Conservation (phyloP, 805 yeast genomes). For the Metschnikowia kunwiensis region DNA sequence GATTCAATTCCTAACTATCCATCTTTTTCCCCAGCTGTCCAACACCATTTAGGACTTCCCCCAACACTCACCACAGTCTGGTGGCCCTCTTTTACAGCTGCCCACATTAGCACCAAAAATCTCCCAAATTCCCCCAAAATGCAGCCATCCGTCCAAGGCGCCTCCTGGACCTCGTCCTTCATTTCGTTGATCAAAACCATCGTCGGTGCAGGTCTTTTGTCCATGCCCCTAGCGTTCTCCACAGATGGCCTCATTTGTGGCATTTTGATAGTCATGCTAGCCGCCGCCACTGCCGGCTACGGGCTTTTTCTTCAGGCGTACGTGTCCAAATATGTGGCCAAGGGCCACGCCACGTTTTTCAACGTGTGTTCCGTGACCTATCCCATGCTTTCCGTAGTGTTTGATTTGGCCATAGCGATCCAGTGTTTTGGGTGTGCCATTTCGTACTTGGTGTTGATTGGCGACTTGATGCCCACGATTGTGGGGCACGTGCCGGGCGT, state of each 20-base stretch:
- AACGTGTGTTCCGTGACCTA: slow-evolving; percentile 63
- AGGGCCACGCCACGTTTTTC: slow-evolving; percentile 68
- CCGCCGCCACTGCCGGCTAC: slow-evolving; percentile 63
- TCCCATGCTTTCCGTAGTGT: slow-evolving; percentile 61
- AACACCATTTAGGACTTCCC: background rate
- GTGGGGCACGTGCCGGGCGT: slow-evolving; percentile 25
- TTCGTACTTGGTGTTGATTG: slow-evolving; percentile 67
- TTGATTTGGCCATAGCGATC: slow-evolving; percentile 69
- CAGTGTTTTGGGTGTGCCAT: slow-evolving; percentile 80
- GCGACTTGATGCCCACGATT: slow-evolving; percentile 71
- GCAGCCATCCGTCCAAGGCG: slow-evolving; percentile 24
- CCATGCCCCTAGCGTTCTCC: slow-evolving; percentile 71
- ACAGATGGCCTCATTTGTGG: slow-evolving; percentile 68
- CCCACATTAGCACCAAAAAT: background rate
- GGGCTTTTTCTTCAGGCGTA: slow-evolving; percentile 64
- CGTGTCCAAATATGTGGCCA: slow-evolving; percentile 53
- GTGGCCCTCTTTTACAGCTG: background rate
- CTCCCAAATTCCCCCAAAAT: background rate
- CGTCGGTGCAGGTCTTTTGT: slow-evolving; percentile 75
- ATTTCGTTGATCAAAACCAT: slow-evolving; percentile 71
- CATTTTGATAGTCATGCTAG: slow-evolving; percentile 48
- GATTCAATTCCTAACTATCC: no score
- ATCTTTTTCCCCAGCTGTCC: no score
- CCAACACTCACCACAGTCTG: background rate
- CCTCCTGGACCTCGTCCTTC: slow-evolving; percentile 56